Conservation (phyloP, 2,329 filamentous ascomycete genomes). For the Capronia americana region DNA sequence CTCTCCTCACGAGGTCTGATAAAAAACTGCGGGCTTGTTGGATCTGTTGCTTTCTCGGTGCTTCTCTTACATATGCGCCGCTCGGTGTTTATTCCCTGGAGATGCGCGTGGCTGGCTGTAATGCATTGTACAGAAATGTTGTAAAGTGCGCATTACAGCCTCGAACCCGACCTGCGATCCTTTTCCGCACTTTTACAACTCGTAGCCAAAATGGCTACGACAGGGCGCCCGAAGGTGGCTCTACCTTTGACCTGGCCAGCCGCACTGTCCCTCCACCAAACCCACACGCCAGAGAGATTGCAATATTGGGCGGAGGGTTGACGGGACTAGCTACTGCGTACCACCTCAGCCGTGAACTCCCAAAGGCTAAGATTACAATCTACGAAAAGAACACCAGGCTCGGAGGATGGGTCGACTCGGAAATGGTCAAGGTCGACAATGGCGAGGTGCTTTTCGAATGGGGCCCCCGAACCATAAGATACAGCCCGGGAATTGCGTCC, state of each 20-base stretch:
- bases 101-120: constrained; percentile 37
- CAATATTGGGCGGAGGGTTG: constrained; percentile 80
- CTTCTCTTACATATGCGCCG: constrained; percentile 22
- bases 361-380: constrained; percentile 74
- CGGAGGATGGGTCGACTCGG: constrained; percentile 84
- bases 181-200: constrained; percentile 12
- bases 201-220: constrained; percentile 15
- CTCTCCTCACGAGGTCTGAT: background rate
- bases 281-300: constrained; percentile 56
- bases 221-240: background rate
- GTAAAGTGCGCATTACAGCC: constrained; percentile 30
- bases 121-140: constrained; percentile 31
- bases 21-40: background rate
- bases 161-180: constrained; percentile 56
- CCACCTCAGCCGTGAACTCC: constrained; percentile 73
- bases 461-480: constrained; percentile 79
- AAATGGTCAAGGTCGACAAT: constrained; percentile 64
- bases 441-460: constrained; percentile 78
- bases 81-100: constrained; percentile 35
- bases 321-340: constrained; percentile 81
- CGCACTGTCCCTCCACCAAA: constrained; percentile 29
- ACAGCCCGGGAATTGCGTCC: constrained; percentile 60
- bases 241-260: background rate
- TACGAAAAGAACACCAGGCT: constrained; percentile 74
- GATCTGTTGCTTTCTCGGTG: background rate